These are phyloP conservation scores for Leccinellum albellum DNA, from an alignment of 768 basidiomycete genomes.

Conservation along the genomic window DNA sequence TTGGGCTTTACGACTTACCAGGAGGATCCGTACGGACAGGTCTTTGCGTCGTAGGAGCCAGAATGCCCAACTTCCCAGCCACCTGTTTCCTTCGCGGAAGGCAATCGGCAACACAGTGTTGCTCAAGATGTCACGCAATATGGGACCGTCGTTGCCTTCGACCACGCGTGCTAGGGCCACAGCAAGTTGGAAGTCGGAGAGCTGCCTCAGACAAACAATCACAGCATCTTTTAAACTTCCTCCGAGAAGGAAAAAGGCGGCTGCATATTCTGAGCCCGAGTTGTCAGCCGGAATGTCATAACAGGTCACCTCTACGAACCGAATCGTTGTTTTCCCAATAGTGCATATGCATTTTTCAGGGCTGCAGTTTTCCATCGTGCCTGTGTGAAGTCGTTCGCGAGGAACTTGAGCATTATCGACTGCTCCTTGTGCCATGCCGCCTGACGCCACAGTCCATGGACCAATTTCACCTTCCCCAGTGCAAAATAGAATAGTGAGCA, in stretches of 20 bases:
- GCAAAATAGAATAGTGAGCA: slow-evolving; percentile 96
- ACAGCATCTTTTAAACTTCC: slow-evolving; percentile 87
- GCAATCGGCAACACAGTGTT: slow-evolving; percentile 78
- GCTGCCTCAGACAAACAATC: slow-evolving; percentile 81
- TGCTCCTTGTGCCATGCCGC: slow-evolving; percentile 93
- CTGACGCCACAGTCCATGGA: slow-evolving; percentile 95
- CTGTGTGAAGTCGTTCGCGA: slow-evolving; percentile 83
- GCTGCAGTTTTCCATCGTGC: slow-evolving; percentile 90
- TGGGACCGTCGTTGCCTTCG: slow-evolving; percentile 79
- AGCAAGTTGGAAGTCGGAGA: slow-evolving; percentile 89
- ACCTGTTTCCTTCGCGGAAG: slow-evolving; percentile 84
- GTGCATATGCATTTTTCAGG: slow-evolving; percentile 91
- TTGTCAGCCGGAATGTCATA: slow-evolving; percentile 1
- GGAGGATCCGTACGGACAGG: slow-evolving; percentile 81
- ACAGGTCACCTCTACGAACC: slow-evolving; percentile 48
- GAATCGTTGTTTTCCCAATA: slow-evolving; percentile 87
- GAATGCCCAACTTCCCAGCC: slow-evolving; percentile 94
- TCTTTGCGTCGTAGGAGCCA: slow-evolving; percentile 90
- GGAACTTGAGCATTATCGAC: slow-evolving; percentile 82
- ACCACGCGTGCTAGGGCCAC: slow-evolving; percentile 80
- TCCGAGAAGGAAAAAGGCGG: slow-evolving; percentile 94
- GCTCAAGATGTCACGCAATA: slow-evolving; percentile 68
- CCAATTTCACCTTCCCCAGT: slow-evolving; percentile 84
- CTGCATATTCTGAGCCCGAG: slow-evolving; percentile 80
- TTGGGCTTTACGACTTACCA: slow-evolving; percentile 49